These are phyloP conservation scores for Volvox reticuliferus DNA, from an alignment of 139 green algal species.

Conservation along the genomic window DNA sequence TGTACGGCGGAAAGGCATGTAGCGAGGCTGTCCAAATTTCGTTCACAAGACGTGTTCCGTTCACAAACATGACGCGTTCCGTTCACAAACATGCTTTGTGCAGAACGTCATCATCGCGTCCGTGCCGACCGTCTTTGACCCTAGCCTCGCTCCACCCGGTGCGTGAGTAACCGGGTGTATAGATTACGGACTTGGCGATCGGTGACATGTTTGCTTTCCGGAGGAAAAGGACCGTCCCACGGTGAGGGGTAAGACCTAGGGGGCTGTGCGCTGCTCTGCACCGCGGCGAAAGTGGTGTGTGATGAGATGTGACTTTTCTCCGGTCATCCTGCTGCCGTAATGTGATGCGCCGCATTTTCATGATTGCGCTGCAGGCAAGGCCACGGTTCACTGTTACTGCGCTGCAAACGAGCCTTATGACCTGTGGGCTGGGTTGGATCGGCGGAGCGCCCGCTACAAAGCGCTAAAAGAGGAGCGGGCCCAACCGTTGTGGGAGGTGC, in stretches of 20 bases:
- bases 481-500: slow-evolving; percentile 73
- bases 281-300: neutral
- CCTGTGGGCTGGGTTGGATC: slow-evolving; percentile 80
- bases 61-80: too few relatives aligned
- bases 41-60: too few relatives aligned
- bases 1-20: neutral
- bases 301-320: neutral
- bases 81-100: too few relatives aligned
- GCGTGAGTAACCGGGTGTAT: slow-evolving; percentile 12
- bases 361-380: slow-evolving; percentile 55
- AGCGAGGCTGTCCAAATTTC: neutral
- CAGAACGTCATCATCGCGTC: slow-evolving; percentile 84
- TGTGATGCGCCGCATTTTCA: neutral
- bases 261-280: too few relatives aligned
- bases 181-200: neutral
- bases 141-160: slow-evolving; percentile 73
- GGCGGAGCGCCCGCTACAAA: slow-evolving; percentile 72
- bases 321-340: neutral
- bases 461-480: slow-evolving; percentile 82
- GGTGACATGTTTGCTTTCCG: too few relatives aligned
- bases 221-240: too few relatives aligned
- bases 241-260: too few relatives aligned
- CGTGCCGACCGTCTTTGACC: slow-evolving; percentile 84
- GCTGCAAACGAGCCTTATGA: slow-evolving; percentile 87
- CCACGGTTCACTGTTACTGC: slow-evolving; percentile 75